Conservation (phyloP, 2,329 filamentous ascomycete species). For the Colletotrichum euphorbiae region DNA sequence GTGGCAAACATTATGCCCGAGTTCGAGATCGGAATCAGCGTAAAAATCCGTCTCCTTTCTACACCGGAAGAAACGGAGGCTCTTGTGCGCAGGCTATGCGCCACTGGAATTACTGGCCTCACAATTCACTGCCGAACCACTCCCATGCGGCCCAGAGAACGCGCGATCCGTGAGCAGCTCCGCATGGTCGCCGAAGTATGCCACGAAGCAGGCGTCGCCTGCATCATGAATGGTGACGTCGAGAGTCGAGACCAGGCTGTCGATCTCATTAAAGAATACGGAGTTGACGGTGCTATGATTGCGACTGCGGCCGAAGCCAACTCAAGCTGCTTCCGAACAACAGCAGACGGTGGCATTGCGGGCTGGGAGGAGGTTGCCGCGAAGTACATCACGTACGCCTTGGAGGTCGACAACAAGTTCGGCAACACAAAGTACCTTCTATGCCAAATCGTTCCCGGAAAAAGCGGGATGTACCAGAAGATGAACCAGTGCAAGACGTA, state of each 20-base stretch:
- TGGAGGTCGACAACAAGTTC: constrained; percentile 87
- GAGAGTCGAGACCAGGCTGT: constrained; percentile 78
- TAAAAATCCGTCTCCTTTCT: constrained; percentile 93
- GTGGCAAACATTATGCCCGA: constrained; percentile 81
- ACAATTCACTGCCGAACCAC: constrained; percentile 97
- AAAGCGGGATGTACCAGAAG: constrained; percentile 70
- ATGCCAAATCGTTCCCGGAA: constrained; percentile 86
- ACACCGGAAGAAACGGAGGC: constrained; percentile 79
- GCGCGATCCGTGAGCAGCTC: constrained; percentile 87
- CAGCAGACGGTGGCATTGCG: constrained; percentile 75
- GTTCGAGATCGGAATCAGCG: constrained; percentile 91
- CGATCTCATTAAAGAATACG: constrained; percentile 78
- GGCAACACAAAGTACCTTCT: constrained; percentile 95
- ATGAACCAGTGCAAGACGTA: constrained; percentile 79
- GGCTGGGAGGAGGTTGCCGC: constrained; percentile 83
- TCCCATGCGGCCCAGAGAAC: constrained; percentile 91
- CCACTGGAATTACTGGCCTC: constrained; percentile 90
- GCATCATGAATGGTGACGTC: constrained; percentile 96
- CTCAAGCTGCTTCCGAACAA: constrained; percentile 82
- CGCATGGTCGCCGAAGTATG: constrained; percentile 86
- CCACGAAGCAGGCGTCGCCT: constrained; percentile 86
- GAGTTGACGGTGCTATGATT: constrained; percentile 97
- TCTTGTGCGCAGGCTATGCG: constrained; percentile 81
- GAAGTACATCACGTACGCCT: constrained; percentile 77
- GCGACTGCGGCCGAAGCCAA: constrained; percentile 93